Base-by-base conservation (phyloP, 495 filamentous ascomycete genomes). In the Penicillium canescens region DNA sequence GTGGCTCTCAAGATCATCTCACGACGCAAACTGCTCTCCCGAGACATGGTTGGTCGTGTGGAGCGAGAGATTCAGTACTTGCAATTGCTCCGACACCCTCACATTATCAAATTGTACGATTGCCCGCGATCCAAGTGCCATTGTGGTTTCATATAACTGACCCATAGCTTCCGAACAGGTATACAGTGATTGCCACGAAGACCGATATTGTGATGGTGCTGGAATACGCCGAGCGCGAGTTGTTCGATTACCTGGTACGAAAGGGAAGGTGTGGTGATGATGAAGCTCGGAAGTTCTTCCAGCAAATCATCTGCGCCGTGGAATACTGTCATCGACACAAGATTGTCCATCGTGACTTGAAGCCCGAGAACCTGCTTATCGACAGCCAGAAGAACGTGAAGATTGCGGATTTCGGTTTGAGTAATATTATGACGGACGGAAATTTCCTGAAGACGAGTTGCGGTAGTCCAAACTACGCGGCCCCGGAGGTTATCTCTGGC, bases 261-360 rank as follows among this genome's bases (percentile, higher is more conserved):
- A 80, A 95, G 57, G 95, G 94, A 44, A 88, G 86, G 70, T 90
- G 97, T 80, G 78, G 85, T 36, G 94, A 98, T 70, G 83, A 88
- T 54, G 86, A 92, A 59, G 94, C 95, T 38, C 85, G 94, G 42
- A 89, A 92, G 59, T 98, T 98, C 75, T 98, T 98, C 72, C 94
- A 98, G 68, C 94, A 98, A 71, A 98, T 98, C 62, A 91, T 97
- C n/a, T 96, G 93, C 65, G 95, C 94, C 16, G 95, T 98, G 46
- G 94, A 98, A 66, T 98, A 98, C 73, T 98, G 94, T 70, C 94
- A 98, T 73, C 83, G 94, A 55, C 95, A 98, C 76, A 98, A 98
- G 72, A 96, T 98, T 59, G 94, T 97, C 12, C 94, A 98, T 71
- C 87, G 94, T 69, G 94, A 98, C 71, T 75, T 98, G 57, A 98